Evolutionary conservation across 257 asterid genomes (phyloP).

Genomic region (Solanum lignicaule): DNA sequence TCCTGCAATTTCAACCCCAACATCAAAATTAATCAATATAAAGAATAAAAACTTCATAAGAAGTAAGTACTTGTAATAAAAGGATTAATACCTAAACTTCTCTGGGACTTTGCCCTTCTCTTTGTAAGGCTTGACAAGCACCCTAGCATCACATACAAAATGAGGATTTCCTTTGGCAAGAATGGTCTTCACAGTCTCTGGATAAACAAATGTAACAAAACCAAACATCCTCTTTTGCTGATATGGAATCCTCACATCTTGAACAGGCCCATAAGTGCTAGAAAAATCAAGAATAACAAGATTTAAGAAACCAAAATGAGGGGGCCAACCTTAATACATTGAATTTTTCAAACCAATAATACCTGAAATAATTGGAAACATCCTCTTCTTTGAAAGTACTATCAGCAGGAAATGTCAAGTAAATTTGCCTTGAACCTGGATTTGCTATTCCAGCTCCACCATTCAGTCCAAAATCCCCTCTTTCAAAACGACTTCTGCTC

Average conservation of each 20-base stretch:
- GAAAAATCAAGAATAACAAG: neutral
- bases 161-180: slow-evolving; percentile 76
- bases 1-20: slow-evolving; percentile 19
- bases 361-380: slow-evolving; percentile 61
- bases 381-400: slow-evolving; percentile 66
- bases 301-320: neutral
- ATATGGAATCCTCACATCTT: slow-evolving; percentile 67
- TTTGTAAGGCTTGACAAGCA: slow-evolving; percentile 58
- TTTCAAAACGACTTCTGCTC: slow-evolving; percentile 25
- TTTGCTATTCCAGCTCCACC: slow-evolving; percentile 15
- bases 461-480: slow-evolving; percentile 39
- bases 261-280: slow-evolving; percentile 65
- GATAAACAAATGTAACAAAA: slow-evolving; percentile 53
- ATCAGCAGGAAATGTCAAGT: slow-evolving; percentile 65
- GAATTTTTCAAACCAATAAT: neutral
- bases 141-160: slow-evolving; percentile 71
- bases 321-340: neutral
- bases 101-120: slow-evolving; percentile 73
- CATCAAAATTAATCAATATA: neutral
- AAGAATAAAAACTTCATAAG: neutral
- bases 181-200: slow-evolving; percentile 60
- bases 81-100: slow-evolving; percentile 28
- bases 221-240: slow-evolving; percentile 79
- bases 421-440: slow-evolving; percentile 62
- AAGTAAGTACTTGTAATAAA: neutral